Evolutionary conservation across 345 rosid genomes (phyloP).

Genomic region (Punica granatum): DNA sequence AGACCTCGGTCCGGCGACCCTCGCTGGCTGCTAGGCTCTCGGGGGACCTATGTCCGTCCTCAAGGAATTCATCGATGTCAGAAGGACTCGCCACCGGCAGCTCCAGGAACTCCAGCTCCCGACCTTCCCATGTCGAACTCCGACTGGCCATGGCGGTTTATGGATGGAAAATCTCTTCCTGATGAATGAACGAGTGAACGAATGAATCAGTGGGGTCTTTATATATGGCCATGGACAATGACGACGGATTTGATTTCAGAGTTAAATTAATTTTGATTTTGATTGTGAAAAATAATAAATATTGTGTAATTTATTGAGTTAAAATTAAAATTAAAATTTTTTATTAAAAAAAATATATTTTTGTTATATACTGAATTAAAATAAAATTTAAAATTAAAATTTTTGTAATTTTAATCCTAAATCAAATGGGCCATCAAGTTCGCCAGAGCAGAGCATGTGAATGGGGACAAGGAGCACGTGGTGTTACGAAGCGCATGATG

Average conservation of each 20-base stretch:
- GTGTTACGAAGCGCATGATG: neutral
- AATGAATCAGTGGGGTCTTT: neutral
- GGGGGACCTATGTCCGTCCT: slow-evolving; percentile 23
- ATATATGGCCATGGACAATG: neutral
- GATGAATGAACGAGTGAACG: neutral
- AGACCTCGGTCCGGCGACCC: neutral
- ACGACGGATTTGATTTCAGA: no score
- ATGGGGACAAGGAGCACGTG: neutral
- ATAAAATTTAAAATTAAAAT: no score
- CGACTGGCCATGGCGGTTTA: slow-evolving; percentile 23
- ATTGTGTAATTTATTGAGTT: no score
- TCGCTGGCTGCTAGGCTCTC: slow-evolving; percentile 8
- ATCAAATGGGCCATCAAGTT: no score
- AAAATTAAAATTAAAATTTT: no score
- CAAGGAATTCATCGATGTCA: slow-evolving; percentile 54
- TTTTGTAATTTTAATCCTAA: no score
- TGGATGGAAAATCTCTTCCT: neutral
- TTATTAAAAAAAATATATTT: no score
- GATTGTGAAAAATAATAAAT: no score
- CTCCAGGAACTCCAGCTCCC: slow-evolving; percentile 22
- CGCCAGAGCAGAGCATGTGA: no score
- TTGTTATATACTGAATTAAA: no score
- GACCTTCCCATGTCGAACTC: slow-evolving; percentile 6
- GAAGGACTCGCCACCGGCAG: slow-evolving; percentile 43
- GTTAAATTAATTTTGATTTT: no score